Evolutionary conservation across 176 grass and related monocot genomes (phyloP), one percentile per base, ranked within the genome.

Genomic region (Tillandsia fasciculata): DNA sequence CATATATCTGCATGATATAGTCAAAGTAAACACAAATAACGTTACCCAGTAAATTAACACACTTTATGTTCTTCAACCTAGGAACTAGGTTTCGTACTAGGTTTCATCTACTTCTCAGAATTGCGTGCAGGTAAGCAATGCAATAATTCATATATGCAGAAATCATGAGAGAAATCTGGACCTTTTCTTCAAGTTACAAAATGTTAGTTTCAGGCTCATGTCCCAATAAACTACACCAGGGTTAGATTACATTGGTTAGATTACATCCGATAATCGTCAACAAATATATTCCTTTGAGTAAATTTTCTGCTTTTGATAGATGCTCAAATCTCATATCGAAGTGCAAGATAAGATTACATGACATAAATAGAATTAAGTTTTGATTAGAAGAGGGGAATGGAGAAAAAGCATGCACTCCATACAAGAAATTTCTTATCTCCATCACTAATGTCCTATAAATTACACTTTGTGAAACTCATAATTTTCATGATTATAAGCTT

Each of bases 1-100:
- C 15, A 64, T 49, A 22, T 74, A 74, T 58, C 71, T 74, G 57
- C 10, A 63, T 42, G 33, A 42, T 42, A 6, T 5, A 42, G 56
- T 61, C 10, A 22, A 22, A 61, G 56, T 15, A 61, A 17, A 61
- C 18, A 17, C 14, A 17, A 58, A 17, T 8, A 22, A 10, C 33
- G 2, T 61, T 61, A 61, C 22, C 15, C 56, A 61, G 15, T 9
- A 61, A 61, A 18, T 23, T 18, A 61, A 61, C 15, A 18, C 8
- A 61, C 56, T 61, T 15, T 20, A 23, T 18, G 7, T 17, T 8
- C 3, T 58, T 14, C 12, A 58, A 18, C 54, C 28, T 42, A 42
- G 33, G 33, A 24, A 24, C 24, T 24, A 24, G 24, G 24, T 24
- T 24, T 24, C 24, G 24, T 18, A 20, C 15, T 18, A 61, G 22